phyloP scores from a whole-genome alignment of 169 alveolate genomes.

The Plasmodium gallinaceum region DNA sequence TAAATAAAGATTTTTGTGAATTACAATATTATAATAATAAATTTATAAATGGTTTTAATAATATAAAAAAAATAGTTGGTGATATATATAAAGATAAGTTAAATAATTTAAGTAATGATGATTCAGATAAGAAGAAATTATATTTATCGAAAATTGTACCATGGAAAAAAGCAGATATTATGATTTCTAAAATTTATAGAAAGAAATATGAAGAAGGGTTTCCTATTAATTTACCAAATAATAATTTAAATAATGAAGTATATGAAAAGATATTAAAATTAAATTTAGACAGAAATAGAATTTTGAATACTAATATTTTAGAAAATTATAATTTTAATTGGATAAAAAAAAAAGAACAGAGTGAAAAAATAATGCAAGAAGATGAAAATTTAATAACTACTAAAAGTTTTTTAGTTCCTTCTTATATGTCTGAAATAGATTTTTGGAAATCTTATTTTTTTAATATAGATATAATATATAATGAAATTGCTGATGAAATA shows the following conservation, averaged over 20 bases:
- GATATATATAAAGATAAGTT: slow-evolving; percentile 62
- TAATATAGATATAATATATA: slow-evolving; percentile 68
- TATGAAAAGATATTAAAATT: slow-evolving; percentile 64
- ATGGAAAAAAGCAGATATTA: slow-evolving; percentile 77
- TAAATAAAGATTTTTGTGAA: slow-evolving; percentile 43
- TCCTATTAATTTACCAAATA: slow-evolving; percentile 56
- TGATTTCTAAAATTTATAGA: slow-evolving; percentile 73
- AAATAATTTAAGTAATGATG: background rate
- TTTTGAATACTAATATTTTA: slow-evolving; percentile 40
- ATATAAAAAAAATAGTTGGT: slow-evolving; percentile 62
- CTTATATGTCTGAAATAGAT: slow-evolving; percentile 45
- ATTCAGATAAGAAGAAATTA: slow-evolving; percentile 12
- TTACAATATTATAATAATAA: slow-evolving; percentile 68
- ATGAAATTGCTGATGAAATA: slow-evolving; percentile 68
- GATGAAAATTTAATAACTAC: slow-evolving; percentile 34
- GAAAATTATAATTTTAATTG: slow-evolving; percentile 69
- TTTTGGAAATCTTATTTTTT: slow-evolving; percentile 75
- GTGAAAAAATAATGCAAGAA: slow-evolving; percentile 48
- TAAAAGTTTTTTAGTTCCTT: slow-evolving; percentile 55
- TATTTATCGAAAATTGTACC: slow-evolving; percentile 68
- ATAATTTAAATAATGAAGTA: slow-evolving; percentile 25
- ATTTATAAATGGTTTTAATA: slow-evolving; percentile 52
- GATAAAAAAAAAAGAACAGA: slow-evolving; percentile 71
- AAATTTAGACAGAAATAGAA: slow-evolving; percentile 59
- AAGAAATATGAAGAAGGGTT: slow-evolving; percentile 57